A percentile compares a stretch with the other conserved stretches of the same genome.
Conservation (phyloP, 352 stramenopile genomes). For the Globisporangium spinosum region DNA sequence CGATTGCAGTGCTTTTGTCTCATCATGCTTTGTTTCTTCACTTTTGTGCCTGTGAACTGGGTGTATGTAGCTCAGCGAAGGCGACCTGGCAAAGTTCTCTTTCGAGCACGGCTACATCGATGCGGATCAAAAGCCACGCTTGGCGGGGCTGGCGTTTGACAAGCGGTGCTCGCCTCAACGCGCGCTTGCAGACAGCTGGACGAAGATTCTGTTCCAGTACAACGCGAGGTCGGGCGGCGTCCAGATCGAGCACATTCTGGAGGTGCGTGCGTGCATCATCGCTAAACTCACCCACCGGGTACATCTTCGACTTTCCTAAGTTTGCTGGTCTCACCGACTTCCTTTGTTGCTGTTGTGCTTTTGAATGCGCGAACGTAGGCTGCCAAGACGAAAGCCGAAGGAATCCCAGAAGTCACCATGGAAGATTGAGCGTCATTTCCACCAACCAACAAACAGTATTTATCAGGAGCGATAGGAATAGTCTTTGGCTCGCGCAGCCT, state of each 20-base stretch:
- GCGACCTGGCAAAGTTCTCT: constrained; percentile 75
- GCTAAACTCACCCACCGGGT: too few relatives aligned
- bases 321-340: constrained; percentile 3
- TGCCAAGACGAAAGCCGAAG: constrained; percentile 13
- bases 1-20: background rate
- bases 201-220: constrained; percentile 84
- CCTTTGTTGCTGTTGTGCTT: background rate
- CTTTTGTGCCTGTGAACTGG: background rate
- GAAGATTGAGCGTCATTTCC: constrained; percentile 5
- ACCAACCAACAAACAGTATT: constrained; percentile 3
- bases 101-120: constrained; percentile 64
- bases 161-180: constrained; percentile 80
- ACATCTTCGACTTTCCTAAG: too few relatives aligned
- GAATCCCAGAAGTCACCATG: constrained; percentile 12
- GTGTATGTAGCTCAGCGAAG: constrained; percentile 49
- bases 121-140: constrained; percentile 37
- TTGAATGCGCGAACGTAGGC: constrained; percentile 17
- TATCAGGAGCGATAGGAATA: constrained; percentile 30
- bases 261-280: constrained; percentile 36
- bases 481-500: constrained; percentile 30
- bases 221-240: constrained; percentile 58
- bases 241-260: constrained; percentile 57
- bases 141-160: constrained; percentile 57
- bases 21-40: background rate
- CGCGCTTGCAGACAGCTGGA: constrained; percentile 85